phyloP scores from a whole-genome alignment of 2,329 filamentous ascomycete species.

The Daldinia sp. region DNA sequence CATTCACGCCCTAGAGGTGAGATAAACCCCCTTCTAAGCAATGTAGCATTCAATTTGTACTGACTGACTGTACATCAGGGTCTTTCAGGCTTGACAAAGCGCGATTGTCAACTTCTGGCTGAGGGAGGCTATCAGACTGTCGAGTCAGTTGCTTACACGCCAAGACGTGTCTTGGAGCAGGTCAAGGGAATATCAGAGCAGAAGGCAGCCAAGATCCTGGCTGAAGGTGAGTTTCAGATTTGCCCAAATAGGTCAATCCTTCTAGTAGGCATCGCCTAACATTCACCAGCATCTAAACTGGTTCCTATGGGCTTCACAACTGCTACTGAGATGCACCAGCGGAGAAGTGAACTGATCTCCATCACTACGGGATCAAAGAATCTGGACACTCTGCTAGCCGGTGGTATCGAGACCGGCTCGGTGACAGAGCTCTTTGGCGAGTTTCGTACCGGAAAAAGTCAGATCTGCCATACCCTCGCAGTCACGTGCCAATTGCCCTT shows the following conservation, averaged over 20 bases:
- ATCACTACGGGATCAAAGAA: conserved; percentile 99
- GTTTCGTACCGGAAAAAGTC: conserved; percentile 97
- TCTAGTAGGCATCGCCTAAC: conserved; percentile 30
- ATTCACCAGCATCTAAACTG: conserved; percentile 81
- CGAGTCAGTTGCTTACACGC: conserved; percentile 92
- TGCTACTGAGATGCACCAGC: conserved; percentile 98
- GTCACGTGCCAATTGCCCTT: conserved; percentile 98
- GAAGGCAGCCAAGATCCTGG: conserved; percentile 91
- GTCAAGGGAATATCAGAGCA: conserved; percentile 99
- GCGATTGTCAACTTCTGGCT: conserved; percentile 92
- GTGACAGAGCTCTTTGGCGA: conserved; percentile 99
- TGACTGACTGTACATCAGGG: conserved; percentile 67
- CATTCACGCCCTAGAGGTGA: conserved; percentile 85
- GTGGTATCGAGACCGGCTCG: conserved; percentile 95
- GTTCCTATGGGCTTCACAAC: conserved; percentile 99
- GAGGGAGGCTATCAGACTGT: conserved; percentile 96
- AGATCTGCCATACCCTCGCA: conserved; percentile 98
- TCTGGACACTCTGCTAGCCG: conserved; percentile 92
- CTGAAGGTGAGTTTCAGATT: conserved; percentile 76
- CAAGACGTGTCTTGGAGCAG: conserved; percentile 85
- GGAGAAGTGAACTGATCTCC: conserved; percentile 95
- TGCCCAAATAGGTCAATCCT: not conserved
- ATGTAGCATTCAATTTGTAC: not conserved
- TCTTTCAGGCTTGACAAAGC: conserved; percentile 87
- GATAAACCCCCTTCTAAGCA: conserved; percentile 41